Evolutionary conservation across 495 filamentous ascomycete species (phyloP).

Genomic region (Hapsidospora chrysogenum): DNA sequence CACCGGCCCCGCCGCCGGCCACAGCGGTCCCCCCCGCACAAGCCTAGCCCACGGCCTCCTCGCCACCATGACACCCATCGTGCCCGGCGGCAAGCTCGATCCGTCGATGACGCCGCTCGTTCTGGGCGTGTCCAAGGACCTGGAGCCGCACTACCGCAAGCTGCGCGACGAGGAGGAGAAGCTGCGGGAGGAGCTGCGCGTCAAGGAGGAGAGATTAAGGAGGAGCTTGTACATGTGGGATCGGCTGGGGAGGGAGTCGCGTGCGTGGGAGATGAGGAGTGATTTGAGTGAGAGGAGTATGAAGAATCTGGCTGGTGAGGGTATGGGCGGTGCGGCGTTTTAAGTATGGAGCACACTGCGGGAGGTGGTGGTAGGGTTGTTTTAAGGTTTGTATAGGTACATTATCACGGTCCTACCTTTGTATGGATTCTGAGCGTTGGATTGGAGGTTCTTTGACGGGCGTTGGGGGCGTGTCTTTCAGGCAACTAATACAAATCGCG

Average conservation of each 20-base stretch:
- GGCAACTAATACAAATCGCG: too few species aligned
- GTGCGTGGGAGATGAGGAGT: conserved; percentile 23
- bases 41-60: conserved; percentile 24
- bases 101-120: conserved; percentile 10
- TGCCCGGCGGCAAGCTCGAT: conserved; percentile 27
- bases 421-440: too few species aligned
- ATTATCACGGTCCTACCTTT: too few species aligned
- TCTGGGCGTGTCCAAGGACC: conserved; percentile 20
- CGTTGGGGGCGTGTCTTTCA: too few species aligned
- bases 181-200: conserved; percentile 22
- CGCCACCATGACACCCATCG: conserved; percentile 19
- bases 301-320: conserved; percentile 26
- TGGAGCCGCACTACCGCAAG: conserved; percentile 17
- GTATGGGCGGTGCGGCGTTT: conserved; percentile 23
- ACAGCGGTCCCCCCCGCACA: conserved; percentile 9
- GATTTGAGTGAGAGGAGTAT: conserved; percentile 26
- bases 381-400: too few species aligned
- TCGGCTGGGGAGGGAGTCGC: conserved; percentile 25
- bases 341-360: too few species aligned
- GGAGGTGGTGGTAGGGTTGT: too few species aligned
- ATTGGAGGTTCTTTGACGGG: too few species aligned
- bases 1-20: conserved; percentile 25
- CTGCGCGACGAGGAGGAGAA: conserved; percentile 30
- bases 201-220: conserved; percentile 26
- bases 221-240: conserved; percentile 23